phyloP scores from a whole-genome alignment of 2,329 filamentous ascomycete genomes.

The Aspergillus carbonarius region DNA sequence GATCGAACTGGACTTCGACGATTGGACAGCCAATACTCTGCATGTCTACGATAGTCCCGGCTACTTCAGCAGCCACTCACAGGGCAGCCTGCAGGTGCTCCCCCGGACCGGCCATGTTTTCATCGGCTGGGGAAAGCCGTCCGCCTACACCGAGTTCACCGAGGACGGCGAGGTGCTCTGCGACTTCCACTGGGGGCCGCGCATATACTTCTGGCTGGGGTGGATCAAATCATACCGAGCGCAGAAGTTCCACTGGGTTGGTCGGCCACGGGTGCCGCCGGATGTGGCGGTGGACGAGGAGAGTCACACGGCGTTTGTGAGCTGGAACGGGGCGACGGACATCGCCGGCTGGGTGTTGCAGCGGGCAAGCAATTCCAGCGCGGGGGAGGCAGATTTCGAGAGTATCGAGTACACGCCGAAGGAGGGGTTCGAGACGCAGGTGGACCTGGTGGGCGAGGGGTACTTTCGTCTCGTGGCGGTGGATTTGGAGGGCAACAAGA shows the following conservation, averaged over 20 bases:
- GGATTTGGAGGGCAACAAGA: constrained; percentile 16
- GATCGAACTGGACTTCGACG: constrained; percentile 45
- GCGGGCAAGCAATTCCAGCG: constrained; percentile 16
- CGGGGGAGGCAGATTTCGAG: constrained; percentile 17
- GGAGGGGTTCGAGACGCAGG: constrained; percentile 20
- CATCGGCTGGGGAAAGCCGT: constrained; percentile 53
- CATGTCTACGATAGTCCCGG: constrained; percentile 23
- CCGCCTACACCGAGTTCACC: constrained; percentile 51
- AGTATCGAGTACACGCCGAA: constrained; percentile 16
- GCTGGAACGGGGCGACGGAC: constrained; percentile 41
- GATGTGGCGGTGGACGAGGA: constrained; percentile 19
- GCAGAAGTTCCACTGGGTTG: constrained; percentile 55
- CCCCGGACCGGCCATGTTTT: constrained; percentile 44
- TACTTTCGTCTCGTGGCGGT: constrained; percentile 24
- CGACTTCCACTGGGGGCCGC: constrained; percentile 42
- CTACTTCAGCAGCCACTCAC: constrained; percentile 13
- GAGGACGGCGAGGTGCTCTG: constrained; percentile 24
- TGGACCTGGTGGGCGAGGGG: neutral
- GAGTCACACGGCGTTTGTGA: constrained; percentile 24
- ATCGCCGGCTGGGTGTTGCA: constrained; percentile 30
- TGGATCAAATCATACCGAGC: constrained; percentile 57
- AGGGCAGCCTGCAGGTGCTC: constrained; percentile 19
- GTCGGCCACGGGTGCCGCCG: constrained; percentile 44
- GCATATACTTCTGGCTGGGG: constrained; percentile 46
- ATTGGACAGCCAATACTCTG: constrained; percentile 44